Conservation (phyloP, 176 grass and related monocot genomes). For the Carex pumila region DNA sequence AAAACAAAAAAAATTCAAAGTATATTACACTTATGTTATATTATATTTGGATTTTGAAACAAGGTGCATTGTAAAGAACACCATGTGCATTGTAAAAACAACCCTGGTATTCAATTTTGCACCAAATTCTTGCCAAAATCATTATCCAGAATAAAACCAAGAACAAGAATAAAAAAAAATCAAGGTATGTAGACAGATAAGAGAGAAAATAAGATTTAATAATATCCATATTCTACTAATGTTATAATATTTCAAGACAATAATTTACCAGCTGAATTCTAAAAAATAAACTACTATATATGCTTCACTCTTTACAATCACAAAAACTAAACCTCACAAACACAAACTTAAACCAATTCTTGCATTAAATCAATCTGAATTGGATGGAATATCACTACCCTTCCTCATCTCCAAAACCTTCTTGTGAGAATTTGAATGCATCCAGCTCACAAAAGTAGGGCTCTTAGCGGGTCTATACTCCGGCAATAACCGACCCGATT, state of each 20-base stretch:
- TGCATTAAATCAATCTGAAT: slow-evolving; percentile 24
- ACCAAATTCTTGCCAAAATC: not conserved
- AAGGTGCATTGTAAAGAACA: too few species aligned
- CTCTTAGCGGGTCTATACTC: slow-evolving; percentile 95
- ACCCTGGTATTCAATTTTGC: not conserved
- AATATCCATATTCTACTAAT: slow-evolving; percentile 1
- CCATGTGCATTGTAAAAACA: not conserved
- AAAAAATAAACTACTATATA: slow-evolving; percentile 25
- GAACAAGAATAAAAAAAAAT: not conserved
- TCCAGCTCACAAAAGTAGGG: slow-evolving; percentile 69
- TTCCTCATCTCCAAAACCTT: slow-evolving; percentile 92
- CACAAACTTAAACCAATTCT: not conserved
- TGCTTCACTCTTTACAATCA: slow-evolving; percentile 13
- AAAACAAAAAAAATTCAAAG: too few species aligned
- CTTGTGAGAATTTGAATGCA: slow-evolving; percentile 97
- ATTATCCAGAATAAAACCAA: not conserved
- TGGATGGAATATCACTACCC: not conserved
- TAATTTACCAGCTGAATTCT: slow-evolving; percentile 18
- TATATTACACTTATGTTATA: too few species aligned
- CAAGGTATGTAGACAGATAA: not conserved
- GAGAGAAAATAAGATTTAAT: not conserved
- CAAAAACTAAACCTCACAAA: not conserved
- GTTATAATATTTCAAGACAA: slow-evolving; percentile 8
- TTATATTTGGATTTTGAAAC: too few species aligned
- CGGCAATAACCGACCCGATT: slow-evolving; percentile 67